Base-by-base conservation (phyloP, 176 grass and related monocot species). In the Elymus sibiricus region DNA sequence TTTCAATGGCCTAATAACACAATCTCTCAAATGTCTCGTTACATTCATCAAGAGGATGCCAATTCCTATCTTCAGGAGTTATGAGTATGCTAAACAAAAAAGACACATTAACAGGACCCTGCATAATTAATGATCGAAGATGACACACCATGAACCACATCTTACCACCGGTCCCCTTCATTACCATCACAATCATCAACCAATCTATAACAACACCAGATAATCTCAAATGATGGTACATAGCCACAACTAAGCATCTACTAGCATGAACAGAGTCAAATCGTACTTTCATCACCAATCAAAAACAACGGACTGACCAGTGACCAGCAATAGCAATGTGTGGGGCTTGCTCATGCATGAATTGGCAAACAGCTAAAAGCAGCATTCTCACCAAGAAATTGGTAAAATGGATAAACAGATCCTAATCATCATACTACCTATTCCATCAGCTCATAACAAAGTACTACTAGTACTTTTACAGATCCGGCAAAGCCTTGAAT, bases 61-160 rank as follows among this genome's bases (percentile, higher is more conserved):
- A 43, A 43, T 43, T 43, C 62, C 15, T 35, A 55, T 84, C 29
- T 79, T 22, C 17, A 74, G 51, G 82, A 74, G 68, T 80, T 59
- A 44, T 53, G 2, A 81, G 9, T 59, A 60, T 37, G 26, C 29
- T 62, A 34, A 67, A 47, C 11, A 58, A 80, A 75, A 1, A 74
- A 61, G 25, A 85, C 43, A 64, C 46, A 49, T 7, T 40, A 75
- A 76, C 26, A 81, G 0, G 76, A 69, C 37, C 1, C 34, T 34
- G 44, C 31, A 69, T 29, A 76, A n/a, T 21, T 68, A 81, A 44
- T 47, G 58, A 35, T 26, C 27, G 58, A 66, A 74, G 42, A 25
- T 58, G 61, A 58, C 28, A 63, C 1, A 0, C 34, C 53, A 31
- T 78, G 34, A 70, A 83, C 7, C 12, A 79, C 24, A 58, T 51